These are phyloP conservation scores for Camelina hispida DNA, from an alignment of 345 rosid genomes.

Conservation along the genomic window DNA sequence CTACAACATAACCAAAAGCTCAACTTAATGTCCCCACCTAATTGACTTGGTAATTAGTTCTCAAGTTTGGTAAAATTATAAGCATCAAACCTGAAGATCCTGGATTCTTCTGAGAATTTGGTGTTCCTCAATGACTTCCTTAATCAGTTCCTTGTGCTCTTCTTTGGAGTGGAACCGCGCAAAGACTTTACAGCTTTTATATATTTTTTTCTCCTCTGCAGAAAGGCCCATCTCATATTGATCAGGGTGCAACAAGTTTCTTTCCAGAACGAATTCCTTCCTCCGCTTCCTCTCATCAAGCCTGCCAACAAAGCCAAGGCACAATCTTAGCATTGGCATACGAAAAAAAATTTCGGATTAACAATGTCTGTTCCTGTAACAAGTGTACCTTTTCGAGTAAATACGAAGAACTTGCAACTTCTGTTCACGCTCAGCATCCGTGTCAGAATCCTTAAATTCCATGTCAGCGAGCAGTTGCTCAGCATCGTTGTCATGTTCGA, in stretches of 20 bases:
- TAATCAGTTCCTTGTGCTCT: constrained; percentile 75
- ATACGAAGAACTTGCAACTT: constrained; percentile 83
- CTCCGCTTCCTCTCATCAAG: constrained; percentile 98
- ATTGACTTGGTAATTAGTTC: constrained; percentile 23
- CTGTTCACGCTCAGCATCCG: constrained; percentile 74
- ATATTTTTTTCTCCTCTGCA: constrained; percentile 70
- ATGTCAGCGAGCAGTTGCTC: constrained; percentile 92
- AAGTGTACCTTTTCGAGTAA: constrained; percentile 73
- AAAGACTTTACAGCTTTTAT: constrained; percentile 73
- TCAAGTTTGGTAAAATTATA: constrained; percentile 16
- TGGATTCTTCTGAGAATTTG: constrained; percentile 73
- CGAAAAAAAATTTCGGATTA: neutral
- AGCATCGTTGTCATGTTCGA: constrained; percentile 94
- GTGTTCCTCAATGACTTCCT: constrained; percentile 72
- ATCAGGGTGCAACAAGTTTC: constrained; percentile 77
- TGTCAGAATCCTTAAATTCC: constrained; percentile 86
- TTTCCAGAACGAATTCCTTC: constrained; percentile 84
- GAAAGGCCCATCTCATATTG: constrained; percentile 74
- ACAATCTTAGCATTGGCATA: constrained; percentile 21
- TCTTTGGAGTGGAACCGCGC: constrained; percentile 87
- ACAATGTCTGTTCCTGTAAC: constrained; percentile 22
- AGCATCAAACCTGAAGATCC: constrained; percentile 78
- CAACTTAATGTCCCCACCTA: constrained; percentile 3
- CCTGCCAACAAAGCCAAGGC: constrained; percentile 53
- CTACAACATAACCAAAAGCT: constrained; percentile 48